phyloP scores from a whole-genome alignment of 139 green algal species.

The Diplosphaera chodatii region DNA sequence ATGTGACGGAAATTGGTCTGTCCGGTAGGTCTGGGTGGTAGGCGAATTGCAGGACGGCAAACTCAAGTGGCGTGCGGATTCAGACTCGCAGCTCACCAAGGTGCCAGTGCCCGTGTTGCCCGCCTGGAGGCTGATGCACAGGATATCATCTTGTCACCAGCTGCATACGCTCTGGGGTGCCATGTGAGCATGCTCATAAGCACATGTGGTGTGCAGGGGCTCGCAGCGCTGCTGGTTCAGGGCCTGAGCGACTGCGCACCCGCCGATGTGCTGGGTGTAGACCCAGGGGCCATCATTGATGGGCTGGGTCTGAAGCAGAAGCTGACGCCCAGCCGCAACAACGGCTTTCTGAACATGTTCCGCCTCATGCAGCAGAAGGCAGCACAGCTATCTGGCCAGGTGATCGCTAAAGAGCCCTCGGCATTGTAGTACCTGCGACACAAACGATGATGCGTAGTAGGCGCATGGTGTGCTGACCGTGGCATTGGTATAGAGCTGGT shows the following conservation, averaged over 20 bases:
- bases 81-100: constrained; percentile 95
- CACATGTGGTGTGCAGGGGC: constrained; percentile 42
- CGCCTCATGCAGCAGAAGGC: constrained; percentile 82
- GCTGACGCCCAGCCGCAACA: constrained; percentile 94
- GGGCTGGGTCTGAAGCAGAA: constrained; percentile 88
- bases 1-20: too few relatives aligned
- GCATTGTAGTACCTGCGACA: too few relatives aligned
- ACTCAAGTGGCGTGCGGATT: constrained; percentile 90
- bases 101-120: not conserved
- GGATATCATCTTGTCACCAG: too few relatives aligned
- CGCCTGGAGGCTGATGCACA: too few relatives aligned
- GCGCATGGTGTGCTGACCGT: too few relatives aligned
- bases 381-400: constrained; percentile 35
- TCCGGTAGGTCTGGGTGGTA: constrained; percentile 89
- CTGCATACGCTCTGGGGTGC: too few relatives aligned
- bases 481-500: too few relatives aligned
- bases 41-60: constrained; percentile 65
- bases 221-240: constrained; percentile 85
- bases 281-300: constrained; percentile 76
- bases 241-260: constrained; percentile 80
- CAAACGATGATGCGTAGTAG: too few relatives aligned
- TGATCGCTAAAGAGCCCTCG: too few relatives aligned
- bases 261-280: constrained; percentile 51
- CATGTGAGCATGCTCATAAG: too few relatives aligned
- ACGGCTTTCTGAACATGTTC: constrained; percentile 98